Evolutionary conservation across 345 rosid genomes (phyloP).

Genomic region (Viola odorata): DNA sequence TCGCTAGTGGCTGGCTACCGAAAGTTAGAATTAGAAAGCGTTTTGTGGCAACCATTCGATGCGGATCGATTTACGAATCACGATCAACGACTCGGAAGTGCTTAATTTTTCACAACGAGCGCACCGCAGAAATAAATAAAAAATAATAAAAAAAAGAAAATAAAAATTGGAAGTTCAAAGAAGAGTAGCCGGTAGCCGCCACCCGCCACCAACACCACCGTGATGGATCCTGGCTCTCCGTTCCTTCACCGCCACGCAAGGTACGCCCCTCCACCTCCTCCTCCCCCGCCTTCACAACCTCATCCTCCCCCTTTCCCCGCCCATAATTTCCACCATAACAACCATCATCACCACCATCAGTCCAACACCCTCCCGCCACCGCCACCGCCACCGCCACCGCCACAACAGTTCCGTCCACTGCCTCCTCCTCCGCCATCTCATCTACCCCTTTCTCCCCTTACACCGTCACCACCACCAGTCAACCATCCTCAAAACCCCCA

Average conservation of each 20-base stretch:
- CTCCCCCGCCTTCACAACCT: conserved; percentile 13
- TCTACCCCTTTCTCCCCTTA: conserved; percentile 20
- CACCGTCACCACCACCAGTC: conserved; percentile 23
- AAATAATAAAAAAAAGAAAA: too few species aligned
- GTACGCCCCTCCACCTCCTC: conserved; percentile 34
- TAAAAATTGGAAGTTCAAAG: too few species aligned
- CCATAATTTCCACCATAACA: conserved; percentile 25
- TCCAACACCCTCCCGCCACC: conserved; percentile 17
- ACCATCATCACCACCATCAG: conserved; percentile 14
- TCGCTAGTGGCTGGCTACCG: too few species aligned
- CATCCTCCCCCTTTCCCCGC: conserved; percentile 17
- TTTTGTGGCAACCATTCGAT: too few species aligned
- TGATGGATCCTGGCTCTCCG: conserved; percentile 52
- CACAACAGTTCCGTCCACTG: conserved; percentile 19
- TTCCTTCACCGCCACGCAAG: conserved; percentile 30
- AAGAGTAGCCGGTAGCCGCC: neutral
- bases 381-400: conserved; percentile 21
- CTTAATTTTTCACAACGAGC: too few species aligned
- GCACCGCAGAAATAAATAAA: too few species aligned
- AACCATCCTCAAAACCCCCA: conserved; percentile 25
- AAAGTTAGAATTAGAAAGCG: too few species aligned
- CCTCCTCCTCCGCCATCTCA: conserved; percentile 17
- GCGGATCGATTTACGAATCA: too few species aligned
- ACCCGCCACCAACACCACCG: neutral
- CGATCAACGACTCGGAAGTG: too few species aligned